phyloP scores from a whole-genome alignment of 768 basidiomycete species.

The Nevesoporus exiguus region DNA sequence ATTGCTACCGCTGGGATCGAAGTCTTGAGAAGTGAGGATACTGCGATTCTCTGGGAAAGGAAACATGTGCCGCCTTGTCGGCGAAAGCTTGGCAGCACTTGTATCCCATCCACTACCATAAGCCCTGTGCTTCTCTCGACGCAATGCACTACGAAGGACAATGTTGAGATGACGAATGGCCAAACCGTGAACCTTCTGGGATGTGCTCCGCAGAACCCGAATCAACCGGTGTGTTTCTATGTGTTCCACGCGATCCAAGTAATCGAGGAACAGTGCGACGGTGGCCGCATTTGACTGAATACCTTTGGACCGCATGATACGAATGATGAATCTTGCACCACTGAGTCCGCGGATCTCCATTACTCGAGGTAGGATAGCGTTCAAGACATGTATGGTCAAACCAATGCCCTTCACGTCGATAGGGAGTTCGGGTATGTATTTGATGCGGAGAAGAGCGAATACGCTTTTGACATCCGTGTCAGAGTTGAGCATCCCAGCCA shows the following conservation, averaged over 20 bases:
- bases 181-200: constrained; percentile 39
- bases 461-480: constrained; percentile 23
- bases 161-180: constrained; percentile 58
- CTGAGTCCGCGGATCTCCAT: constrained; percentile 48
- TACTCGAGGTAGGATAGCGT: constrained; percentile 53
- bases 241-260: constrained; percentile 44
- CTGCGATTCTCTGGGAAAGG: constrained; percentile 4
- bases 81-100: constrained; percentile 38
- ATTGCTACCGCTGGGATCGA: constrained; percentile 50
- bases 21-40: constrained; percentile 27
- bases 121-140: constrained; percentile 46
- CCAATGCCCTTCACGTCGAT: constrained; percentile 28
- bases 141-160: constrained; percentile 50
- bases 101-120: constrained; percentile 47
- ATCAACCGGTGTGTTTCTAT: constrained; percentile 46
- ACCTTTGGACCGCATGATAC: constrained; percentile 50
- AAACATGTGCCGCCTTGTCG: constrained; percentile 21
- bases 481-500: constrained; percentile 44
- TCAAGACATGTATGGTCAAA: constrained; percentile 52
- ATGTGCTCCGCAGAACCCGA: constrained; percentile 44
- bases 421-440: constrained; percentile 14
- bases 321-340: constrained; percentile 44
- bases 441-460: constrained; percentile 21
- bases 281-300: constrained; percentile 55
- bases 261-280: constrained; percentile 49